A percentile compares a stretch with the other conserved stretches of the same genome.
phyloP scores from a whole-genome alignment of 805 yeast species.

The Kuraishia borneana region DNA sequence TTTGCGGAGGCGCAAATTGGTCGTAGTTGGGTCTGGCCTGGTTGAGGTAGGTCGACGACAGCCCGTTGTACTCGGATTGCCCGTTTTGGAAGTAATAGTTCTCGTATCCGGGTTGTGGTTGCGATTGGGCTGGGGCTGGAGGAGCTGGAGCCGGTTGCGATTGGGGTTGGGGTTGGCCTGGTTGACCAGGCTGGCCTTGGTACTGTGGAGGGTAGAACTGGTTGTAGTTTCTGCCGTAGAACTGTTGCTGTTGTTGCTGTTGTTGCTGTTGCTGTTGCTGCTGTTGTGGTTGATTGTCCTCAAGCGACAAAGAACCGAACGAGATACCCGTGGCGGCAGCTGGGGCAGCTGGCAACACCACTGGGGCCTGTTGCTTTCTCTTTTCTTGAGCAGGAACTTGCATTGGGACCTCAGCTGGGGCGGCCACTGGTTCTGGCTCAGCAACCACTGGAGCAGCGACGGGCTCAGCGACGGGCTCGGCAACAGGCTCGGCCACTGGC shows the following conservation, averaged over 20 bases:
- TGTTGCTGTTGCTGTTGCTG: conserved; percentile 7
- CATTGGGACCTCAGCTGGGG: conserved; percentile 3
- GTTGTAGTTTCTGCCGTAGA: conserved; percentile 22
- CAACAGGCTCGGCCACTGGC: conserved; percentile 1
- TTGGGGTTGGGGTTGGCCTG: too few relatives aligned
- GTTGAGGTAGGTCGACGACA: too few relatives aligned
- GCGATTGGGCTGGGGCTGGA: conserved; percentile 6
- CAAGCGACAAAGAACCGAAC: conserved; percentile 40
- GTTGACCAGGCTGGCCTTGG: conserved; percentile 11
- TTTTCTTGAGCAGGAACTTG: conserved; percentile 4
- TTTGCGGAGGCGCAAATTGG: conserved; percentile 4
- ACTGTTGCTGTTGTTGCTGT: conserved; percentile 8
- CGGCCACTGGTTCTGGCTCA: conserved; percentile 2
- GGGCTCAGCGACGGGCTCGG: not conserved
- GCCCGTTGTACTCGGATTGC: too few relatives aligned
- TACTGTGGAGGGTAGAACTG: conserved; percentile 9
- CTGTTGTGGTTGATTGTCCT: conserved; percentile 23
- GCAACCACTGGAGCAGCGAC: too few relatives aligned
- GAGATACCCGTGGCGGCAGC: conserved; percentile 36
- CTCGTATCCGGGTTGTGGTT: not conserved
- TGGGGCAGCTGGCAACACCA: conserved; percentile 40
- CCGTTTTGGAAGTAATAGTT: conserved; percentile 5
- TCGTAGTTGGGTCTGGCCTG: not conserved
- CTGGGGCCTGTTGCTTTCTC: conserved; percentile 14
- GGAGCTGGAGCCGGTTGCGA: conserved; percentile 7